A percentile compares a stretch with the other conserved stretches of the same genome.
These are phyloP conservation scores for Corymbia calophylla DNA, from an alignment of 441 rosid genomes.

Conservation along the genomic window DNA sequence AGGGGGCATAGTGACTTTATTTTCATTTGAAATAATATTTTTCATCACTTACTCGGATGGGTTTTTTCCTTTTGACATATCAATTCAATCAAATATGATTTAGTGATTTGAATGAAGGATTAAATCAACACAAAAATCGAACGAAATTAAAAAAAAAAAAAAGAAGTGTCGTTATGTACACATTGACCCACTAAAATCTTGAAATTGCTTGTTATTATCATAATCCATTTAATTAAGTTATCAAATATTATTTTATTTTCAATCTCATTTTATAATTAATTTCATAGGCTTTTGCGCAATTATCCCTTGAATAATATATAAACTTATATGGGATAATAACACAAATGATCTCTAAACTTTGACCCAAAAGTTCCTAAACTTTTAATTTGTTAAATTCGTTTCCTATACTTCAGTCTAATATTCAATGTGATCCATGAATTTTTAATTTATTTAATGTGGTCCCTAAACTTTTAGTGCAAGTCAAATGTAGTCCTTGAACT, in stretches of 20 bases:
- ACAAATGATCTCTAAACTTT: no score
- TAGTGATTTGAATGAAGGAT: background rate
- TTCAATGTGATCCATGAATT: fast-evolving
- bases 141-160: background rate
- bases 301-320: no score
- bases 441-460: fast-evolving
- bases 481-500: fast-evolving
- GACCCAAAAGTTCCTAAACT: no score
- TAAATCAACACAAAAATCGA: background rate
- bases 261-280: background rate
- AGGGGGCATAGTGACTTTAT: no score
- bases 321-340: no score
- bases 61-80: background rate
- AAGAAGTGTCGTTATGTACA: background rate
- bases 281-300: no score
- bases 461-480: fast-evolving
- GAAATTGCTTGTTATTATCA: background rate
- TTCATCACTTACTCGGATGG: no score
- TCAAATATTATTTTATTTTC: no score
- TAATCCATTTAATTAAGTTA: background rate
- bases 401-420: no score
- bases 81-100: background rate
- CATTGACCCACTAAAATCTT: background rate
- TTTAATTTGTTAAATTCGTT: no score
- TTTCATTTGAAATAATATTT: no score